Base-by-base conservation (phyloP, 441 rosid species). In the Gossypium davidsonii region DNA sequence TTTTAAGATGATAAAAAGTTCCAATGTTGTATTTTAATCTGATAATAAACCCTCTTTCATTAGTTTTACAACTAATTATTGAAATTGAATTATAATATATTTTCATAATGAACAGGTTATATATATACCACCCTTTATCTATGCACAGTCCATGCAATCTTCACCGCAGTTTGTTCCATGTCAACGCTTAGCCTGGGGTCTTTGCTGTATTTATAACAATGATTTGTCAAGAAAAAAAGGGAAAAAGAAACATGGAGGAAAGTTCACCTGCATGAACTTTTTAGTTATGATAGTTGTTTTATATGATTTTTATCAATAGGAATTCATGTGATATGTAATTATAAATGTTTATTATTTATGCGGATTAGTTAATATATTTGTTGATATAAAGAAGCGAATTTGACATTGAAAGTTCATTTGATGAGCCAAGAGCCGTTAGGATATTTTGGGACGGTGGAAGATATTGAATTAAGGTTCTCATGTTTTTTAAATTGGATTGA, bases 111-210 rank as follows among this genome's bases (percentile, higher is more conserved):
- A 74, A 68, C 10, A 51, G 52, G 68, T 80, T 74, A 37, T 1
- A 37, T 62, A 62, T 26, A 58, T 60, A 26, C 88, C 83, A 77
- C 82, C 69, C 70, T 15, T 34, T 8, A 17, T 63, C 52, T 48
- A 49, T 58, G 6, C 20, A 48, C 60, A 70, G 31, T 77, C 76
- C 75, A 76, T 67, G 72, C 79, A 79, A 77, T 77, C 60, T 62
- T 65, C 72, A 62, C 83, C 84, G 73, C 76, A 67, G 23, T 72
- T 76, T 75, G 74, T 55, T 77, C 66, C 71, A 69, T 49, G 17
- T 74, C 78, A 70, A 55, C 23, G 7, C 57, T 52, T 17, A 8
- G 57, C 57, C 57, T 17, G 57, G 23, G 57, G 23, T 52, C 57
- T 17, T 15, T 15, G 18, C 18, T 51, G 21, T 51, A 6, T 51